Conservation (phyloP, 2,329 filamentous ascomycete species). For the Byssoonygena ceratinophila region DNA sequence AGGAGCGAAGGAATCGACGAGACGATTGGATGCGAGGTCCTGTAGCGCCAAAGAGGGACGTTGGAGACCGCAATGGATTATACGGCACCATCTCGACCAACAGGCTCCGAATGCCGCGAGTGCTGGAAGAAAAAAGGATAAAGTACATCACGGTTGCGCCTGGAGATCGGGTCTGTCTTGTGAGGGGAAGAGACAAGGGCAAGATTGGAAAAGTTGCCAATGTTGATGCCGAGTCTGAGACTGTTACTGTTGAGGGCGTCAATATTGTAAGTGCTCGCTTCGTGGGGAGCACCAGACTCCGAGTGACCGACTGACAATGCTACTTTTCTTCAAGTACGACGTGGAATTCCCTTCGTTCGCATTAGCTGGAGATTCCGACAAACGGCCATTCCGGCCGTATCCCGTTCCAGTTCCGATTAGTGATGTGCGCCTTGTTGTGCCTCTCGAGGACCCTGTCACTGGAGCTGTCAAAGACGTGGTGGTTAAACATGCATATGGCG, state of each 20-base stretch:
- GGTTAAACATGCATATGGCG: slow-evolving; percentile 57
- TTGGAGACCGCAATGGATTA: slow-evolving; percentile 46
- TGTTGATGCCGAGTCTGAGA: slow-evolving; percentile 47
- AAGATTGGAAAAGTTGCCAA: slow-evolving; percentile 64
- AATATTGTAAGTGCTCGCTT: slow-evolving; percentile 52
- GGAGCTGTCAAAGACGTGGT: slow-evolving; percentile 61
- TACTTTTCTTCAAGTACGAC: slow-evolving; percentile 28
- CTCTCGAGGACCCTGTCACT: slow-evolving; percentile 56
- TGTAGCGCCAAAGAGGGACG: slow-evolving; percentile 64
- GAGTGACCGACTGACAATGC: background rate
- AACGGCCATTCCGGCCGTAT: slow-evolving; percentile 38
- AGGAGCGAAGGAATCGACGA: slow-evolving; percentile 48
- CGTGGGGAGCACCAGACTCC: background rate
- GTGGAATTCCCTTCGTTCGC: slow-evolving; percentile 32
- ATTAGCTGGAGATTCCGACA: slow-evolving; percentile 28
- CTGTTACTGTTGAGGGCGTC: slow-evolving; percentile 51
- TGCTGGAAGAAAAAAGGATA: slow-evolving; percentile 32
- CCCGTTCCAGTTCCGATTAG: slow-evolving; percentile 55
- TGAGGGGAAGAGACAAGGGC: slow-evolving; percentile 68
- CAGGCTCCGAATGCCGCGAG: slow-evolving; percentile 29
- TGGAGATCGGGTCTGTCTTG: slow-evolving; percentile 71
- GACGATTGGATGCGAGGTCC: slow-evolving; percentile 73
- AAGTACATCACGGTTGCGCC: slow-evolving; percentile 51
- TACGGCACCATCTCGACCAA: slow-evolving; percentile 48
- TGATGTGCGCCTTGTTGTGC: slow-evolving; percentile 70